Percentiles rank a stretch among this genome's conserved stretches.
These are phyloP conservation scores for Phycomyces blakesleeanus DNA, from an alignment of 192 early-diverging fungal genomes.

Conservation along the genomic window DNA sequence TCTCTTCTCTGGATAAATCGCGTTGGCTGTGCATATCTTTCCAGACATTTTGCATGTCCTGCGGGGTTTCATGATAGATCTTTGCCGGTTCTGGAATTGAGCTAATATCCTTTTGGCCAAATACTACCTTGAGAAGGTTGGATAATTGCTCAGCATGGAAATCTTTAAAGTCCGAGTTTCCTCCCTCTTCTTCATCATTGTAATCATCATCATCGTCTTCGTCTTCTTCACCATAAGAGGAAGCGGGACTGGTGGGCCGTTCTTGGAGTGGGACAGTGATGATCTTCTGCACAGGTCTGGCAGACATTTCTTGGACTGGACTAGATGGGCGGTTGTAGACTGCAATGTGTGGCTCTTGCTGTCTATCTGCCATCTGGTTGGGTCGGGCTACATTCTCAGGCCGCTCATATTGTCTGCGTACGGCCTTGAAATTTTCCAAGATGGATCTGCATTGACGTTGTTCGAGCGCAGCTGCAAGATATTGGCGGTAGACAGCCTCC, in stretches of 20 bases:
- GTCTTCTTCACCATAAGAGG: no score
- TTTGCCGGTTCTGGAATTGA: background rate
- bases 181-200: background rate
- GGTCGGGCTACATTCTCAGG: background rate
- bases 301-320: no score
- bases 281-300: no score
- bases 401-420: background rate
- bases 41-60: constrained; percentile 3
- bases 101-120: background rate
- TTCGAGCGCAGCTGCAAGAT: constrained; percentile 7
- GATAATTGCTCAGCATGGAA: constrained; percentile 1
- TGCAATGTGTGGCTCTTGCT: background rate
- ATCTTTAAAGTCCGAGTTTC: background rate
- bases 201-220: no score
- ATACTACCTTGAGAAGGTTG: constrained; percentile 2
- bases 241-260: no score
- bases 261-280: no score
- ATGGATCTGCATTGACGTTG: background rate
- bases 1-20: background rate
- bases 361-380: background rate
- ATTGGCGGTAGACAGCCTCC: constrained; percentile 15
- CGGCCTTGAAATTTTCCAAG: background rate
- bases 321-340: no score
- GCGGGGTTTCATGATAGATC: background rate
- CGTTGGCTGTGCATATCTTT: background rate